phyloP scores from a whole-genome alignment of 768 basidiomycete genomes.

The Agrocybe chaxingu region DNA sequence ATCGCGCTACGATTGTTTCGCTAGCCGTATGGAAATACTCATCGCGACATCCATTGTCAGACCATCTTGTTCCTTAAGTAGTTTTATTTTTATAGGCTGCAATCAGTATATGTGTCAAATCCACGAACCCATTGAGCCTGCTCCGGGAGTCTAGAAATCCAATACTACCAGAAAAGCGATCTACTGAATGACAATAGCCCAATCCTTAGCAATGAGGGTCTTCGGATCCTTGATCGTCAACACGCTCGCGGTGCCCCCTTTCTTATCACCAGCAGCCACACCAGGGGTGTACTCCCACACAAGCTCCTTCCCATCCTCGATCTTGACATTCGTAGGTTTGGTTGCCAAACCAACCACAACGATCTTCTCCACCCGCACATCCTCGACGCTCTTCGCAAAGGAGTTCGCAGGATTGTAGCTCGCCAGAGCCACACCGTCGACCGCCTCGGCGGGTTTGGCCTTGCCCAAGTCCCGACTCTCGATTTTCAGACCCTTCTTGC shows the following conservation, averaged over 20 bases:
- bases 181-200: constrained; percentile 49
- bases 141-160: neutral
- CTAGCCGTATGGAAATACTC: no score
- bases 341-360: constrained; percentile 69
- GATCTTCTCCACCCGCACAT: constrained; percentile 80
- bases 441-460: constrained; percentile 40
- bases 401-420: constrained; percentile 56
- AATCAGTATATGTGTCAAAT: constrained; percentile 11
- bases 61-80: neutral
- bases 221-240: constrained; percentile 77
- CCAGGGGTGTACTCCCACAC: constrained; percentile 71
- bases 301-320: constrained; percentile 47
- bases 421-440: constrained; percentile 46
- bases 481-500: constrained; percentile 38
- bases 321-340: constrained; percentile 61
- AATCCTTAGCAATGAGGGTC: constrained; percentile 55
- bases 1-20: no score
- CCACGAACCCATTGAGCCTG: neutral
- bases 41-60: neutral
- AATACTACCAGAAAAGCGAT: neutral
- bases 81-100: constrained; percentile 6
- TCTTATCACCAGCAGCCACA: constrained; percentile 48
- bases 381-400: constrained; percentile 62
- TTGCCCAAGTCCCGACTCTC: constrained; percentile 55
- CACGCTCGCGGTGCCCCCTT: constrained; percentile 63